These are phyloP conservation scores for Uncinocarpus reesii DNA, from an alignment of 2,329 filamentous ascomycete genomes.

Conservation along the genomic window DNA sequence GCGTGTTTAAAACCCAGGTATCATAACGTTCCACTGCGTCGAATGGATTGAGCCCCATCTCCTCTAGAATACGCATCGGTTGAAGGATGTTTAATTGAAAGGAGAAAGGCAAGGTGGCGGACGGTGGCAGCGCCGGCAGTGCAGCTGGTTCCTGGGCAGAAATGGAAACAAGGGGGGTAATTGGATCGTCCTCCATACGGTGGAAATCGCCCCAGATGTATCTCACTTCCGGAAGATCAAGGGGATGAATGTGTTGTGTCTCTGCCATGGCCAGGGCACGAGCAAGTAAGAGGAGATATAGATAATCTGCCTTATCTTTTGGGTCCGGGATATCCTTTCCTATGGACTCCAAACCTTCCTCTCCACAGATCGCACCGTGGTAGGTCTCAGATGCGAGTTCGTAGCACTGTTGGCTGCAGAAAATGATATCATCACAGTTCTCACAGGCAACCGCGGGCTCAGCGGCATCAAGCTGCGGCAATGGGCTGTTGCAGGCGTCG, in stretches of 20 bases:
- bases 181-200: constrained; percentile 21
- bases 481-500: constrained; percentile 71
- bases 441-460: constrained; percentile 39
- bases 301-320: constrained; percentile 48
- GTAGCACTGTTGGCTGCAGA: constrained; percentile 49
- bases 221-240: constrained; percentile 51
- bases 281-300: constrained; percentile 51
- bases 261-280: constrained; percentile 52
- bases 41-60: constrained; percentile 54
- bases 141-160: constrained; percentile 12
- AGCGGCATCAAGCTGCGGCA: constrained; percentile 48
- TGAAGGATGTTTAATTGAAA: constrained; percentile 51
- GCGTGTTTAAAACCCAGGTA: constrained; percentile 66
- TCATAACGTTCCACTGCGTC: constrained; percentile 34
- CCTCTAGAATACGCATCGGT: constrained; percentile 52
- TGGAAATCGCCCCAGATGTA: constrained; percentile 58
- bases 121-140: constrained; percentile 22
- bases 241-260: constrained; percentile 48
- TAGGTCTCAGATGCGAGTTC: constrained; percentile 47
- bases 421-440: constrained; percentile 49
- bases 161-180: constrained; percentile 11
- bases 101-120: constrained; percentile 48
- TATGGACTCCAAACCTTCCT: constrained; percentile 45
- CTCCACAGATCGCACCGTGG: constrained; percentile 50
- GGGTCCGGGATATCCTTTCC: constrained; percentile 48